Base-by-base conservation (phyloP, 805 yeast genomes). In the Monosporozyma yasuniensis region DNA sequence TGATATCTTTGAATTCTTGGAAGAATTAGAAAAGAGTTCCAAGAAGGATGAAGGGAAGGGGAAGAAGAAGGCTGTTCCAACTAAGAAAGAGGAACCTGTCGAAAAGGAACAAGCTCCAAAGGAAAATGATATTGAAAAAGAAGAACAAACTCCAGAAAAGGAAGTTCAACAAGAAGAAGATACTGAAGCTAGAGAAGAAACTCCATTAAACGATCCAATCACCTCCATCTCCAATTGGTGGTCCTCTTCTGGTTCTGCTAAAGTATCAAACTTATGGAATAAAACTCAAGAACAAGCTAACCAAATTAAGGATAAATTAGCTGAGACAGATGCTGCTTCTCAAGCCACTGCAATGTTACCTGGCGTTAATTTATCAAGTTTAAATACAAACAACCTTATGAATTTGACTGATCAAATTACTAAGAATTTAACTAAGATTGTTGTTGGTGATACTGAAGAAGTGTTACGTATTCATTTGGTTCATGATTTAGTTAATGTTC, bases 181-280 rank as follows among this genome's bases (percentile, higher is more conserved):
- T 52, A 53, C 54, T 28, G 61, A 51, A 32, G 54, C 58, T 54
- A 34, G 27, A 28, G 11, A 46, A 47, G 11, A 54, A 44, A 12
- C 58, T 52, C 67, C 66, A 25, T 57, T 66, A 7, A 65, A 73
- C 52, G 88, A 83, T 58, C 88, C 90, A 14, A 74, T 84, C 35
- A 72, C 81, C 0, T 75, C 87, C 1, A 67, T 84, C 46, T 73
- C 88, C 3, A 78, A 74, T 37, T 85, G 95, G 93, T 84, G 89
- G 88, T 76, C 79, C 2, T 72, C 73, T 1, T 80, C 80, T 42
- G 90, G 90, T 0, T 79, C 88, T 2, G 71, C 76, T 2, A 79
- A 79, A 25, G 87, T 83, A 2, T 73, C 77, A 4, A 80, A 81
- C 6, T 56, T 85, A 12, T 84, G 89, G 88, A 85, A 80, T 10